Evolutionary conservation across 202 grass and related monocot genomes (phyloP).

Genomic region (Hordeum pubiflorum): DNA sequence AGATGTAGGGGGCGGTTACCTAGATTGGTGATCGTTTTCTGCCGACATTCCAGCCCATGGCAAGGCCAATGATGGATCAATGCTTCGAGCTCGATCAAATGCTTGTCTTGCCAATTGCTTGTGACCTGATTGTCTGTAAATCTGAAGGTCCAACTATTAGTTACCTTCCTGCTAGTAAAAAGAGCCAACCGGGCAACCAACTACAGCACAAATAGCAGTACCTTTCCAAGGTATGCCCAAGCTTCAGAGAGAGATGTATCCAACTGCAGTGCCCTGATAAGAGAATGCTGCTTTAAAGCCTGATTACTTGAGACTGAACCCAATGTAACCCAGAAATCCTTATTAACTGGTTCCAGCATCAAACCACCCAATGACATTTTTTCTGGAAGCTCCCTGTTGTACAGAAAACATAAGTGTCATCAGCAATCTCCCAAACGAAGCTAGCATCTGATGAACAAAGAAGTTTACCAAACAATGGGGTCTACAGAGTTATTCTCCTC

Average conservation of each 20-base stretch:
- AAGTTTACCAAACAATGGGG: conserved; percentile 54
- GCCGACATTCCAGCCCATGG: conserved; percentile 92
- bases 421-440: conserved; percentile 15
- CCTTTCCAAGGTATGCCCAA: conserved; percentile 93
- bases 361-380: conserved; percentile 83
- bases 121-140: conserved; percentile 76
- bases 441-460: conserved; percentile 25
- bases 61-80: conserved; percentile 84
- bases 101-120: conserved; percentile 66
- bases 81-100: conserved; percentile 91
- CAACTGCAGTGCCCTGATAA: conserved; percentile 73
- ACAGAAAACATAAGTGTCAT: conserved; percentile 14
- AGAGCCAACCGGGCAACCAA: neutral
- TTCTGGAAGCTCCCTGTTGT: conserved; percentile 66
- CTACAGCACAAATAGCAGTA: conserved; percentile 23
- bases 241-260: conserved; percentile 73
- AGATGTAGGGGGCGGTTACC: conserved; percentile 31
- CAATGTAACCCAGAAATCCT: conserved; percentile 87
- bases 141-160: conserved; percentile 51
- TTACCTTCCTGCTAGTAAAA: neutral
- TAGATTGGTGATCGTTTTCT: conserved; percentile 42
- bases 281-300: conserved; percentile 87
- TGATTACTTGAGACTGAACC: conserved; percentile 56
- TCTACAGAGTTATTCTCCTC: conserved; percentile 27
- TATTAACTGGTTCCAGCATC: conserved; percentile 69